These are phyloP conservation scores for Saxophila tyrrhenica DNA, from an alignment of 495 filamentous ascomycete genomes.

Conservation along the genomic window DNA sequence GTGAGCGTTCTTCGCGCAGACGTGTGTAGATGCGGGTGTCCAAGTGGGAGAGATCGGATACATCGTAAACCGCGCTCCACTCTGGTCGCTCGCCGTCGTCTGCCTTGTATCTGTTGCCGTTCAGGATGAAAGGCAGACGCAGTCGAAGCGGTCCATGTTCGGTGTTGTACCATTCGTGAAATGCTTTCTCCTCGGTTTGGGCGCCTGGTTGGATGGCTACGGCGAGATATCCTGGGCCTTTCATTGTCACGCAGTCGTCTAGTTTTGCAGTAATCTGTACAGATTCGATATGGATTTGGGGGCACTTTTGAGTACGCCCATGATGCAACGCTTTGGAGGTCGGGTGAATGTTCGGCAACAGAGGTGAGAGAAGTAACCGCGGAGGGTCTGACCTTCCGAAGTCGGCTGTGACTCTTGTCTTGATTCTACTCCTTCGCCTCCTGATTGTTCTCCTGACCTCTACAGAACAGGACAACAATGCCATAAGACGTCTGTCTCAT, in stretches of 20 bases:
- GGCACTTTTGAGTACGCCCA: neutral
- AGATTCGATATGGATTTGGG: neutral
- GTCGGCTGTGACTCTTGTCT: neutral
- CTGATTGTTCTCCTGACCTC: neutral
- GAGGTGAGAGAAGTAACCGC: neutral
- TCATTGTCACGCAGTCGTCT: slow-evolving; percentile 11
- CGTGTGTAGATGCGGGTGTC: slow-evolving; percentile 54
- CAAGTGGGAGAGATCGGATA: slow-evolving; percentile 59
- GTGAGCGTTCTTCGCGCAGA: slow-evolving; percentile 55
- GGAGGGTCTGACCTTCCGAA: neutral
- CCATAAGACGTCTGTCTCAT: neutral
- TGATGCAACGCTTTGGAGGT: neutral
- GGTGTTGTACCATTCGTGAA: slow-evolving; percentile 87
- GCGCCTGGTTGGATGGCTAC: slow-evolving; percentile 16
- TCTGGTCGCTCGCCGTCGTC: slow-evolving; percentile 47
- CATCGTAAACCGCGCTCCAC: slow-evolving; percentile 71
- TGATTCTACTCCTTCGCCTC: neutral
- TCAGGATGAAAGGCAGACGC: slow-evolving; percentile 57
- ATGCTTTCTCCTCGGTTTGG: slow-evolving; percentile 35
- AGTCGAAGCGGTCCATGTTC: slow-evolving; percentile 73
- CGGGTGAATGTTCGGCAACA: neutral
- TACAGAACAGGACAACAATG: neutral
- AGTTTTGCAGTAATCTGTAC: neutral
- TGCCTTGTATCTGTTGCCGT: slow-evolving; percentile 68
- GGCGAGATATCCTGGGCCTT: slow-evolving; percentile 20